Evolutionary conservation across 2,329 filamentous ascomycete species (phyloP).

Genomic region (Ceratocystis diversiconidia): DNA sequence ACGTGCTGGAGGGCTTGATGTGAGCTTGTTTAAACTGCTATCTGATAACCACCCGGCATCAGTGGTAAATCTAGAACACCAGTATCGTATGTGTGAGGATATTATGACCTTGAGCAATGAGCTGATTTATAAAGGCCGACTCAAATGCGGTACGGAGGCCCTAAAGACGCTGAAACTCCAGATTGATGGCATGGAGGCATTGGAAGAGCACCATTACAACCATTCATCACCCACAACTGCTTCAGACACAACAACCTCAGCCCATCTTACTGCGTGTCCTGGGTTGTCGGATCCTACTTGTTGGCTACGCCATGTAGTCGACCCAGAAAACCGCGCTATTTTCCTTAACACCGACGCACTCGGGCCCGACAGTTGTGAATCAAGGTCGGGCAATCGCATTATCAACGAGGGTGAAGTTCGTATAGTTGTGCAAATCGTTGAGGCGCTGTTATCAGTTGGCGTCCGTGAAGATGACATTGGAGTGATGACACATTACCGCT

Average conservation of each 20-base stretch:
- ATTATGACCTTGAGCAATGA: conserved; percentile 90
- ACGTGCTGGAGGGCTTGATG: conserved; percentile 69
- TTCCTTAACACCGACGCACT: conserved; percentile 84
- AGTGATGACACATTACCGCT: conserved; percentile 93
- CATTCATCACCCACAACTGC: too few relatives aligned
- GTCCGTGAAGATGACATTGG: conserved; percentile 66
- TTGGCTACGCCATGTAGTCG: conserved; percentile 62
- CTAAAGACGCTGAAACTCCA: conserved; percentile 56
- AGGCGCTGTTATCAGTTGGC: conserved; percentile 60
- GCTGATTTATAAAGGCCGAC: conserved; percentile 77
- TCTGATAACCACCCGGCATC: conserved; percentile 78
- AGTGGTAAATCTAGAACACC: conserved; percentile 83
- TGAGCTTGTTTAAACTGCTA: conserved; percentile 85
- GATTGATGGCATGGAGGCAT: conserved; percentile 49
- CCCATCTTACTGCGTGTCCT: conserved; percentile 20
- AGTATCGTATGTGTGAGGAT: conserved; percentile 97
- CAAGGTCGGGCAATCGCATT: conserved; percentile 68
- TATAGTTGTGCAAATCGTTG: conserved; percentile 66
- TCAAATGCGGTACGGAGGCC: conserved; percentile 73
- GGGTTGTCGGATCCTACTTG: conserved; percentile 37
- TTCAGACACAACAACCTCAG: not conserved
- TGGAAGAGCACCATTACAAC: conserved; percentile 45
- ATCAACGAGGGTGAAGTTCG: conserved; percentile 74
- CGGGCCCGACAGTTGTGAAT: conserved; percentile 49
- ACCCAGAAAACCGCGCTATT: conserved; percentile 58